A percentile compares a stretch with the other conserved stretches of the same genome.
These are phyloP conservation scores for Neophaeococcomyces aloes DNA, from an alignment of 2,329 filamentous ascomycete genomes.

Conservation along the genomic window DNA sequence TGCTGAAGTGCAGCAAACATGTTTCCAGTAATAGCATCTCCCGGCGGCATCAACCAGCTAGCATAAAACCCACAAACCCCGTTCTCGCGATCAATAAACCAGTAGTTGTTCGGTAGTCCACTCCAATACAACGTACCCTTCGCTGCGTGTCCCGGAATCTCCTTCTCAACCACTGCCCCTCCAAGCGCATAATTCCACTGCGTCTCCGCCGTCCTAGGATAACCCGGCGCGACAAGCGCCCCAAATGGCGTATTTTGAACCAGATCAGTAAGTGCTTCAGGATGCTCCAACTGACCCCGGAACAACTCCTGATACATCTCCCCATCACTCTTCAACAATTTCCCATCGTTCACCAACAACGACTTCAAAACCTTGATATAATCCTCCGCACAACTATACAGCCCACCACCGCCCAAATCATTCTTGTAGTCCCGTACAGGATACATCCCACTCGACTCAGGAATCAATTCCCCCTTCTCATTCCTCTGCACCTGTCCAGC, in stretches of 20 bases:
- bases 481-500: slow-evolving; percentile 33
- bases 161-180: slow-evolving; percentile 1
- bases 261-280: not conserved
- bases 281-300: slow-evolving; percentile 11
- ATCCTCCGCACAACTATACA: slow-evolving; percentile 27
- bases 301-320: slow-evolving; percentile 18
- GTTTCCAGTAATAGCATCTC: slow-evolving; percentile 6
- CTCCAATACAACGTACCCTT: slow-evolving; percentile 4
- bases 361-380: slow-evolving; percentile 26
- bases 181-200: slow-evolving; percentile 7
- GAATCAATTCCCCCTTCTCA: slow-evolving; percentile 28
- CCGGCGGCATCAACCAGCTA: slow-evolving; percentile 7
- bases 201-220: not conserved
- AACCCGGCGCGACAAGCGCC: not conserved
- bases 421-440: slow-evolving; percentile 27
- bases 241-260: slow-evolving; percentile 1
- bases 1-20: slow-evolving; percentile 6
- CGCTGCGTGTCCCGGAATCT: slow-evolving; percentile 4
- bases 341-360: slow-evolving; percentile 25
- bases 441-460: slow-evolving; percentile 22
- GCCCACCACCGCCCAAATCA: slow-evolving; percentile 38
- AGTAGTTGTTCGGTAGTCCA: slow-evolving; percentile 2
- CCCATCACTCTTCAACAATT: slow-evolving; percentile 23
- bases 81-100: slow-evolving; percentile 9
- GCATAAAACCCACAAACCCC: slow-evolving; percentile 8